Base-by-base conservation (phyloP, 2,329 filamentous ascomycete species). In the Pestalotiopsis sp. region DNA sequence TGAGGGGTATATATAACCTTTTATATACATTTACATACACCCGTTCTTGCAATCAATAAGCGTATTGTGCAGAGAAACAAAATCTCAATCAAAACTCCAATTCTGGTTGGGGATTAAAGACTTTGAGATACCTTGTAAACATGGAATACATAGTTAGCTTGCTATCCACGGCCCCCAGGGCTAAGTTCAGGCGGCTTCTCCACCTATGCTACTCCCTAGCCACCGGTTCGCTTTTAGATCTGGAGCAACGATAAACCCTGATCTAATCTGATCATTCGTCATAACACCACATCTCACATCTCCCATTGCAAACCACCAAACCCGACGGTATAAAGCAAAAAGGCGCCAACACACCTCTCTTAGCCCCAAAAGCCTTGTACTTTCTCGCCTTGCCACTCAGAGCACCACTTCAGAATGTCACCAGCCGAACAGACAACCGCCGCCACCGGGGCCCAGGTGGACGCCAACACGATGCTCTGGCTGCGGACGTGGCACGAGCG, bases 401-500 rank as follows among this genome's bases (percentile, higher is more conserved):
- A 49, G 14, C 13, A 49, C 14, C 27, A 25, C 23, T 27, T 13
- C 57, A 59, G 25, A 59, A 59, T 59, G 57, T n/a, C 57, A 25
- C 4, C 3, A 27, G 57, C 45, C 20, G 57, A 59, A 1, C 57
- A 25, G 27, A 59, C 57, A 4, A 14, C 57, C 9, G 27, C 57
- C 17, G 20, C 23, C 27, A 27, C 4, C 27, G 20, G 20, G 20
- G 20, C 20, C 20, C 20, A 27, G 9, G 61, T 64, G 6, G 61
- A 64, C 61, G n/a, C 36, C n/a, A 38, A 64, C 7, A 38, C 45
- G 17, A 64, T 64, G 61, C 6, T 13, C 38, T 64, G 20, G n/a
- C 61, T 64, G 9, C 61, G 61, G n/a, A 17, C 25, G 5, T 64
- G 61, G 61, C 61, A 64, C 41, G 38, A 45, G 38, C 61, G 61